Conservation (phyloP, 1,284 basidiomycete genomes). For the Tylopilus orsonianus region DNA sequence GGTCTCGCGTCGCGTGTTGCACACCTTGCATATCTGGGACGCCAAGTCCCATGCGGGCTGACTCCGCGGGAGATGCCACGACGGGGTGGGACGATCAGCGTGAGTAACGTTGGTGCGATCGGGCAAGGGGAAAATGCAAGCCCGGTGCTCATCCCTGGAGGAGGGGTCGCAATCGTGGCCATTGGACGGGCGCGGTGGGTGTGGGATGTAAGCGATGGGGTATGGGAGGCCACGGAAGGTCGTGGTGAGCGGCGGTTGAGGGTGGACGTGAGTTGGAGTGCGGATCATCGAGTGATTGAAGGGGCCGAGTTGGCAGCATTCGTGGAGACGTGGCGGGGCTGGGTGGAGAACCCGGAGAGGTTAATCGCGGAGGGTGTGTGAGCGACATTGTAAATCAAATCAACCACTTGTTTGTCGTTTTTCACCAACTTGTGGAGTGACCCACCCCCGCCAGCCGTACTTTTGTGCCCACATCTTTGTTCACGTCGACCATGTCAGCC, state of each 20-base stretch:
- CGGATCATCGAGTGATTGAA: slow-evolving; percentile 90
- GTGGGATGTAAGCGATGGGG: slow-evolving; percentile 58
- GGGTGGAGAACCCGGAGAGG: slow-evolving; percentile 79
- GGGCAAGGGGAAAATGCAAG: slow-evolving; percentile 72
- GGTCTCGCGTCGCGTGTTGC: slow-evolving; percentile 64
- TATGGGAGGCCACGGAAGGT: slow-evolving; percentile 17
- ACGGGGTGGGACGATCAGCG: slow-evolving; percentile 76
- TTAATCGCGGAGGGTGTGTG: slow-evolving; percentile 65
- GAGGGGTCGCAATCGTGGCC: slow-evolving; percentile 89
- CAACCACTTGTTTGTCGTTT: no score
- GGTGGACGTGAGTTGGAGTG: slow-evolving; percentile 82
- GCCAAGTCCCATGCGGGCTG: slow-evolving; percentile 63
- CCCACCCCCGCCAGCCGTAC: no score
- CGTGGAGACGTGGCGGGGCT: slow-evolving; percentile 85
- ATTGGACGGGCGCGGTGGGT: slow-evolving; percentile 83
- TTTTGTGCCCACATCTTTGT: no score
- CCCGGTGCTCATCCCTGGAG: slow-evolving; percentile 84
- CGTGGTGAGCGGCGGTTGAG: slow-evolving; percentile 64
- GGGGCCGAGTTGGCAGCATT: slow-evolving; percentile 92
- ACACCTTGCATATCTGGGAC: slow-evolving; percentile 62
- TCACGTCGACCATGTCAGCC: no score
- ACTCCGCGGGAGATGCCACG: slow-evolving; percentile 65
- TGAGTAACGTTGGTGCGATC: slow-evolving; percentile 85
- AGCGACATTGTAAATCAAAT: slow-evolving; percentile 11
- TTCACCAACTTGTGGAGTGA: no score